Evolutionary conservation across 2,329 filamentous ascomycete genomes (phyloP).

Genomic region (Diaporthe sp.): DNA sequence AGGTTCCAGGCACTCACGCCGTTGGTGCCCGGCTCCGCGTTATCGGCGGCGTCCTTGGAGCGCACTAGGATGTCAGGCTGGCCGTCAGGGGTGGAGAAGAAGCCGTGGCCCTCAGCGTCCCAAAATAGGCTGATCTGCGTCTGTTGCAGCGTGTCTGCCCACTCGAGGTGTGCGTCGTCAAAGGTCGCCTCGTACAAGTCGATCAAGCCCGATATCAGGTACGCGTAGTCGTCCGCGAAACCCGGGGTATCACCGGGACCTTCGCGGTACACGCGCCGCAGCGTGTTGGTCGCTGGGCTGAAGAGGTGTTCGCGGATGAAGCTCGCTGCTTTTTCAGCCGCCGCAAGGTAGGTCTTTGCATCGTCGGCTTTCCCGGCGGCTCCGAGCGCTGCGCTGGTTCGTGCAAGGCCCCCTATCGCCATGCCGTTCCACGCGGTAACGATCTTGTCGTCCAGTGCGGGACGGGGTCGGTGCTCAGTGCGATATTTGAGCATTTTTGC

Average conservation of each 20-base stretch:
- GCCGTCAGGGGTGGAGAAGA: constrained; percentile 75
- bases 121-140: constrained; percentile 81
- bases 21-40: constrained; percentile 87
- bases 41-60: constrained; percentile 92
- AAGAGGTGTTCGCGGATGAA: constrained; percentile 83
- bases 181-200: constrained; percentile 85
- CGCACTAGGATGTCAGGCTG: constrained; percentile 81
- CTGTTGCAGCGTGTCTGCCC: constrained; percentile 83
- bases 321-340: constrained; percentile 74
- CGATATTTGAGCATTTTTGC: constrained; percentile 77
- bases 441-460: constrained; percentile 86
- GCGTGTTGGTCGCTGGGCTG: constrained; percentile 69
- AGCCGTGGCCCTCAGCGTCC: constrained; percentile 70
- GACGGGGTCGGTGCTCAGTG: constrained; percentile 78
- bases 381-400: constrained; percentile 74
- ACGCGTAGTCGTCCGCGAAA: constrained; percentile 93
- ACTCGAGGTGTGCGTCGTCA: constrained; percentile 79
- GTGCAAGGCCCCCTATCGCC: constrained; percentile 81
- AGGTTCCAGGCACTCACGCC: constrained; percentile 84
- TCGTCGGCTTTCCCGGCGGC: constrained; percentile 65
- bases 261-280: constrained; percentile 82
- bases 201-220: constrained; percentile 81
- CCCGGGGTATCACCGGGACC: constrained; percentile 74
- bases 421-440: constrained; percentile 89
- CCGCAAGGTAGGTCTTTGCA: constrained; percentile 71